Percentiles rank a stretch among this genome's conserved stretches.
Evolutionary conservation across 2,329 filamentous ascomycete genomes (phyloP).

Genomic region (Botryotinia calthae): DNA sequence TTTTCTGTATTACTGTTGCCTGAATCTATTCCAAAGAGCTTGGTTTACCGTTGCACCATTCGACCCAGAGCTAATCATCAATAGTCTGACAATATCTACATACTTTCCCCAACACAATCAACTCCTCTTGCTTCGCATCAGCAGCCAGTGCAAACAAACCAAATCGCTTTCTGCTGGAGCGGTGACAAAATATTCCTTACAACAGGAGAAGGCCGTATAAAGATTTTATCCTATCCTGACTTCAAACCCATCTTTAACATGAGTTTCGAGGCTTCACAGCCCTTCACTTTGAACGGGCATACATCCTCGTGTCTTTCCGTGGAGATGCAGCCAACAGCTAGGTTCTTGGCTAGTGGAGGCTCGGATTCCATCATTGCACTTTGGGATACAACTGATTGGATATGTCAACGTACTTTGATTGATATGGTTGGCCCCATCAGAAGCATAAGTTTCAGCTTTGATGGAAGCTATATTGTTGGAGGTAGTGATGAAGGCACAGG

Average conservation of each 20-base stretch:
- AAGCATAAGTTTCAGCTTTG: conserved; percentile 72
- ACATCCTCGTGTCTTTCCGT: conserved; percentile 69
- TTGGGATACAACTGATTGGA: conserved; percentile 77
- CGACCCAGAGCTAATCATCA: not conserved
- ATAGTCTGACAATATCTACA: conserved; percentile 60
- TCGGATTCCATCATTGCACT: conserved; percentile 72
- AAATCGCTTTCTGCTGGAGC: conserved; percentile 71
- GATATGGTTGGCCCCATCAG: conserved; percentile 67
- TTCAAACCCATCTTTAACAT: conserved; percentile 55
- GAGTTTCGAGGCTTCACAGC: conserved; percentile 47
- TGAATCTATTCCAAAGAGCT: too few species aligned
- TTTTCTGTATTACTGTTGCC: not conserved
- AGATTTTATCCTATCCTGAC: conserved; percentile 66
- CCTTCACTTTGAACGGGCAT: conserved; percentile 66
- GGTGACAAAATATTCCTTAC: conserved; percentile 69
- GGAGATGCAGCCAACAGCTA: conserved; percentile 67
- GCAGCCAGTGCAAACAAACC: conserved; percentile 65
- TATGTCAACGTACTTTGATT: conserved; percentile 69
- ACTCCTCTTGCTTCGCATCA: conserved; percentile 57
- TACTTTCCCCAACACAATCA: conserved; percentile 59
- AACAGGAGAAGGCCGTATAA: conserved; percentile 67
- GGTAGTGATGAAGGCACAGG: conserved; percentile 71
- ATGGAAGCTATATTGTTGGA: conserved; percentile 71
- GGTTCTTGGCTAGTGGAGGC: conserved; percentile 71
- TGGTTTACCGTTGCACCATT: not conserved